Percentiles rank a stretch among this genome's conserved stretches.
These are phyloP conservation scores for Thermomucor indicae-seudaticae DNA, from an alignment of 371 early-diverging fungal genomes.

Conservation along the genomic window DNA sequence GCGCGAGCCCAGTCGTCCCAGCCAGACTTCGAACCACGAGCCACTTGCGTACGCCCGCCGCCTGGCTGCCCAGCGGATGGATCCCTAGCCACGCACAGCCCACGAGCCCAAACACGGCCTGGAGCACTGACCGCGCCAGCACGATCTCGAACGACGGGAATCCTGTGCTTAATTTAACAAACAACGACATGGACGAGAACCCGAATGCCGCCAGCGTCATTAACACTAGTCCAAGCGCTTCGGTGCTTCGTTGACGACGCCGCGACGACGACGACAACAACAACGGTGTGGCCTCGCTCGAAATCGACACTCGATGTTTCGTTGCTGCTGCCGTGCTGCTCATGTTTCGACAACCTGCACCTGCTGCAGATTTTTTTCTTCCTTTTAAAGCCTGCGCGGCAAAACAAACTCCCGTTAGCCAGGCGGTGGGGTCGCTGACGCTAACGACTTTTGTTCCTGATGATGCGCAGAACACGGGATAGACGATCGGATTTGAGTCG, in stretches of 20 bases:
- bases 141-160: slow-evolving; percentile 70
- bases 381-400: too few relatives aligned
- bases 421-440: too few relatives aligned
- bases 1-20: slow-evolving; percentile 61
- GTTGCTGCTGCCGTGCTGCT: too few relatives aligned
- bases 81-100: slow-evolving; percentile 45
- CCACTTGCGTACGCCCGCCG: slow-evolving; percentile 46
- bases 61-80: slow-evolving; percentile 54
- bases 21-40: slow-evolving; percentile 59
- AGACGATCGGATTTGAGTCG: too few relatives aligned
- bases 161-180: slow-evolving; percentile 54
- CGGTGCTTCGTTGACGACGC: slow-evolving; percentile 1
- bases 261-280: neutral
- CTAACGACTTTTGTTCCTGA: too few relatives aligned
- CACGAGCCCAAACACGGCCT: slow-evolving; percentile 50
- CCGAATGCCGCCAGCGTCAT: slow-evolving; percentile 67
- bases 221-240: slow-evolving; percentile 25
- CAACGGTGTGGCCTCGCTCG: slow-evolving; percentile 4
- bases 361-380: too few relatives aligned
- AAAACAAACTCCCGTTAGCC: too few relatives aligned
- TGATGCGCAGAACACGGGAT: too few relatives aligned
- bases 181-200: slow-evolving; percentile 64
- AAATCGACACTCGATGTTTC: neutral
- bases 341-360: too few relatives aligned
- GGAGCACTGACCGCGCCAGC: slow-evolving; percentile 63